These are phyloP conservation scores for Perkinsus marinus DNA, from an alignment of 169 alveolate genomes.

Conservation along the genomic window DNA sequence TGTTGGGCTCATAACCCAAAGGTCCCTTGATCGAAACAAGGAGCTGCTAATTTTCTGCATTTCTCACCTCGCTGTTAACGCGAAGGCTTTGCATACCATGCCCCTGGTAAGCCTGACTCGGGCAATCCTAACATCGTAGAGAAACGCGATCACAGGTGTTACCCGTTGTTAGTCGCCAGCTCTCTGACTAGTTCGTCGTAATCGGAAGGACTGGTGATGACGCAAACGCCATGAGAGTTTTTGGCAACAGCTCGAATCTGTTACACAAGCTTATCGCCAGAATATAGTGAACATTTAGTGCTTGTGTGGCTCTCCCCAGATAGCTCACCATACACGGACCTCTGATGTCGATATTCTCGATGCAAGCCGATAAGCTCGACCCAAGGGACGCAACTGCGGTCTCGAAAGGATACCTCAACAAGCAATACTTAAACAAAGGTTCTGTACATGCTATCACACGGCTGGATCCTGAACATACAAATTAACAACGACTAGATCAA, in stretches of 20 bases:
- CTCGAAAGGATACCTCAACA: conserved; percentile 15
- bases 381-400: conserved; percentile 8
- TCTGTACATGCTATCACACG: too few relatives aligned
- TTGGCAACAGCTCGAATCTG: conserved; percentile 33
- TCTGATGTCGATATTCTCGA: conserved; percentile 33
- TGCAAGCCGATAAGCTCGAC: conserved; percentile 6
- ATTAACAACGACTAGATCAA: conserved; percentile 20
- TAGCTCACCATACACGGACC: conserved; percentile 4
- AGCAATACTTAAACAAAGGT: not conserved
- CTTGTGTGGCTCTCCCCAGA: not conserved
- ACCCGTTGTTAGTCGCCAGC: not conserved
- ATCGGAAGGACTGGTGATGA: conserved; percentile 25
- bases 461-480: not conserved
- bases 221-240: conserved; percentile 23
- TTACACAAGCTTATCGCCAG: too few relatives aligned
- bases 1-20: not conserved
- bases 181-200: not conserved
- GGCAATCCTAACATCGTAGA: not conserved
- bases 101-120: conserved; percentile 8
- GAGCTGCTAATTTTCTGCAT: not conserved
- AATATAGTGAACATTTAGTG: too few relatives aligned
- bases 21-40: not conserved
- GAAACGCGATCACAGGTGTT: not conserved
- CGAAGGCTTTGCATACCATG: conserved; percentile 22
- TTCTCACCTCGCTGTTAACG: conserved; percentile 16